Percentiles rank a stretch among this genome's conserved stretches.
phyloP scores from a whole-genome alignment of 768 basidiomycete genomes.

The Rhizopogon vesiculosus region DNA sequence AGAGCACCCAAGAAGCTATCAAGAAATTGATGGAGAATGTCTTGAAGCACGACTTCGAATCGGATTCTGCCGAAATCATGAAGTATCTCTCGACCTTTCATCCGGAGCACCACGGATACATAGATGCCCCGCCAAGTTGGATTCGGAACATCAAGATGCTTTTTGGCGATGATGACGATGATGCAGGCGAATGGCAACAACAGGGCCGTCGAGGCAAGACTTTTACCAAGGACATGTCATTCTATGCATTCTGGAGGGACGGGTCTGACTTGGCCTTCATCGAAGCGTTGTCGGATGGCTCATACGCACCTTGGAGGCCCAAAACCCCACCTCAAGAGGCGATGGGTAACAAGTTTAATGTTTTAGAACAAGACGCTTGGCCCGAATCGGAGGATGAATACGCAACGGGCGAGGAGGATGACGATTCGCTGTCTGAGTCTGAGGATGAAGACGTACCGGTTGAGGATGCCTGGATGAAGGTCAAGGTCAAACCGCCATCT shows the following conservation, averaged over 20 bases:
- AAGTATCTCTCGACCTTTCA: constrained; percentile 39
- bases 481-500: not conserved
- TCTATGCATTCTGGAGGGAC: constrained; percentile 50
- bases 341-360: not conserved
- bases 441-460: constrained; percentile 3
- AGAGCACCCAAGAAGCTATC: constrained; percentile 43
- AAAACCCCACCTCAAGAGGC: not conserved
- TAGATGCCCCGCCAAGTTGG: constrained; percentile 46
- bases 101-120: constrained; percentile 41
- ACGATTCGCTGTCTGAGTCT: not conserved
- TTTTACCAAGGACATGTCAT: constrained; percentile 18
- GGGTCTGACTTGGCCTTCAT: constrained; percentile 47
- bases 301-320: not conserved
- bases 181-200: constrained; percentile 28
- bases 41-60: constrained; percentile 24
- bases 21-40: constrained; percentile 39
- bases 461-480: constrained; percentile 29
- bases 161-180: constrained; percentile 10
- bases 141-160: constrained; percentile 25
- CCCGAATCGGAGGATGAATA: constrained; percentile 7
- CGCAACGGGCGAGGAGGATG: constrained; percentile 11
- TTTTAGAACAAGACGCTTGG: not conserved
- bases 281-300: constrained; percentile 5
- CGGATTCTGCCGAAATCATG: constrained; percentile 33
- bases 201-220: constrained; percentile 24